These are phyloP conservation scores for Zasmidium angulare DNA, from an alignment of 2,329 filamentous ascomycete genomes.

Conservation along the genomic window DNA sequence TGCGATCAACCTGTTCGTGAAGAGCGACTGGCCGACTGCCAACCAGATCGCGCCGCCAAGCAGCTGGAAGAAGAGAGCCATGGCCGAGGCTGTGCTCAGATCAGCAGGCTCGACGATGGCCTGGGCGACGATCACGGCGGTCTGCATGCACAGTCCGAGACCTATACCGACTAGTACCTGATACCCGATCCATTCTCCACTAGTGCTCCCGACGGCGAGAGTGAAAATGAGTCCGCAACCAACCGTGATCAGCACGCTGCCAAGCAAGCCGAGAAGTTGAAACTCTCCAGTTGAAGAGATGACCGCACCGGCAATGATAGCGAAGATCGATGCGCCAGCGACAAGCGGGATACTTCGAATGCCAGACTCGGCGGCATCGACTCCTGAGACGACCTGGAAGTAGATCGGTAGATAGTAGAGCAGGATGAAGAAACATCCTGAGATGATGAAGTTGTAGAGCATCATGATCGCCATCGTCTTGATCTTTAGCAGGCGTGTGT, in stretches of 20 bases:
- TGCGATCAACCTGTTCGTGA: conserved; percentile 44
- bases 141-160: conserved; percentile 41
- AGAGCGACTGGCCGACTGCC: conserved; percentile 42
- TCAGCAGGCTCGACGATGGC: conserved; percentile 35
- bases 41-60: conserved; percentile 44
- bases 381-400: conserved; percentile 48
- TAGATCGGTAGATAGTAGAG: conserved; percentile 44
- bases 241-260: conserved; percentile 2
- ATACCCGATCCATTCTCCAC: conserved; percentile 49
- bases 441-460: conserved; percentile 39
- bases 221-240: conserved; percentile 44
- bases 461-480: conserved; percentile 38
- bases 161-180: conserved; percentile 47
- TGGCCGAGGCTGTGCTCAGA: conserved; percentile 38
- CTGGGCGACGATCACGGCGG: conserved; percentile 40
- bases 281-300: conserved; percentile 43
- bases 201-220: conserved; percentile 38
- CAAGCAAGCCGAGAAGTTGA: conserved; percentile 29
- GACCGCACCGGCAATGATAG: conserved; percentile 42
- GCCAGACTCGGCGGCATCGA: conserved; percentile 42
- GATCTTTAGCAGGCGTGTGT: conserved; percentile 39
- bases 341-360: conserved; percentile 45
- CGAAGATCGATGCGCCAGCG: conserved; percentile 33
- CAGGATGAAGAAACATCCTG: conserved; percentile 18
- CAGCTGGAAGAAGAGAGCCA: conserved; percentile 45